Evolutionary conservation across 2,329 filamentous ascomycete genomes (phyloP).

Genomic region (Monosporascus ibericus): DNA sequence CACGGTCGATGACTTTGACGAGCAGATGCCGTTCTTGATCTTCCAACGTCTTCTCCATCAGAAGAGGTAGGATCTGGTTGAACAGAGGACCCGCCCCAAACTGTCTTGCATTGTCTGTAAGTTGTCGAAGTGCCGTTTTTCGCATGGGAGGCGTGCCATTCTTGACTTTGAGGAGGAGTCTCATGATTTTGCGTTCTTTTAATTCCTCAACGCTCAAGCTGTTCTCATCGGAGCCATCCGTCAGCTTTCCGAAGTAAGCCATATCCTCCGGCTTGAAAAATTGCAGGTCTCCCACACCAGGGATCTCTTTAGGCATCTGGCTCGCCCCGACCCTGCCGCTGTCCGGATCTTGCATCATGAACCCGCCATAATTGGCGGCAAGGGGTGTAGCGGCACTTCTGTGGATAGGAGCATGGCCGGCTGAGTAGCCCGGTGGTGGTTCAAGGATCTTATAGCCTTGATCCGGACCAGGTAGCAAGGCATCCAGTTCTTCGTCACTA

Average conservation of each 20-base stretch:
- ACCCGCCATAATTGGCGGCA: constrained; percentile 64
- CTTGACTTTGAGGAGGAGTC: constrained; percentile 94
- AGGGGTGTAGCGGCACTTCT: constrained; percentile 69
- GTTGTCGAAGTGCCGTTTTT: constrained; percentile 93
- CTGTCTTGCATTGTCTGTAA: constrained; percentile 94
- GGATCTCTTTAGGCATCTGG: constrained; percentile 90
- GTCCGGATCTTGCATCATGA: constrained; percentile 96
- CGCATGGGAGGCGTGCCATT: constrained; percentile 98
- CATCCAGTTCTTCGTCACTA: constrained; percentile 89
- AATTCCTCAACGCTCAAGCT: constrained; percentile 87
- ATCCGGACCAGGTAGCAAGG: constrained; percentile 78
- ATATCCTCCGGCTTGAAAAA: constrained; percentile 99
- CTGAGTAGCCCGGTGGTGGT: constrained; percentile 86
- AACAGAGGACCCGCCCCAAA: constrained; percentile 93
- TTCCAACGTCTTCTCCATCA: constrained; percentile 98
- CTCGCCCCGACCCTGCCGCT: constrained; percentile 77
- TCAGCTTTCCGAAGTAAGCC: constrained; percentile 96
- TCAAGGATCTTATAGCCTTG: constrained; percentile 92
- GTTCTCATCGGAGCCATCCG: constrained; percentile 90
- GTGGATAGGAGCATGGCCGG: constrained; percentile 69
- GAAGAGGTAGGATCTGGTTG: constrained; percentile 90
- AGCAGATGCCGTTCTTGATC: constrained; percentile 97
- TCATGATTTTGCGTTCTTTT: constrained; percentile 98
- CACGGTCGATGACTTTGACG: constrained; percentile 97
- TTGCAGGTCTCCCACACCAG: constrained; percentile 89